A percentile compares a stretch with the other conserved stretches of the same genome.
Conservation (phyloP, 2,329 filamentous ascomycete genomes). For the Leptographium flavum region DNA sequence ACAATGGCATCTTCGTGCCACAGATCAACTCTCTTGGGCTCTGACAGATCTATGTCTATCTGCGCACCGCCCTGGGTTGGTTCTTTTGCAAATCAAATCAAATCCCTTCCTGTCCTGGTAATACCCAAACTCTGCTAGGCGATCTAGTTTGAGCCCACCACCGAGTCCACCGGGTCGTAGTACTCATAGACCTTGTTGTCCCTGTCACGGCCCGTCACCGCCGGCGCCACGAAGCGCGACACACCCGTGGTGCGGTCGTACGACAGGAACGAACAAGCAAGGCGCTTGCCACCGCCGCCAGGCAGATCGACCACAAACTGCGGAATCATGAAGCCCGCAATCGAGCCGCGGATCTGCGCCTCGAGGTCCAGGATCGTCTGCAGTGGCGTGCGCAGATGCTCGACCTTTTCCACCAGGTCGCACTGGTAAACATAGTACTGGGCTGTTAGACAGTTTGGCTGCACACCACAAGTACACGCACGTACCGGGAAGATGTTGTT, state of each 20-base stretch:
- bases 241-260: constrained; percentile 40
- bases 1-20: no score
- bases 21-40: no score
- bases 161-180: constrained; percentile 32
- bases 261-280: constrained; percentile 34
- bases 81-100: no score
- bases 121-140: no score
- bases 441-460: no score
- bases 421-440: constrained; percentile 54
- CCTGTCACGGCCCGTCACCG: constrained; percentile 29
- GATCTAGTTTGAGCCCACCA: neutral
- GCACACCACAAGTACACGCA: no score
- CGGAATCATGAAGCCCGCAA: constrained; percentile 49
- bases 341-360: constrained; percentile 39
- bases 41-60: neutral
- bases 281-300: constrained; percentile 47
- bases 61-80: no score
- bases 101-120: no score
- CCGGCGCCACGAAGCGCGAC: constrained; percentile 41
- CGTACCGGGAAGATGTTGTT: constrained; percentile 42
- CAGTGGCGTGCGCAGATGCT: constrained; percentile 49
- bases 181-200: constrained; percentile 39
- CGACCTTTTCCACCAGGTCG: constrained; percentile 45
- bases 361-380: constrained; percentile 44
- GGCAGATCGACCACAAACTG: constrained; percentile 50